Conservation (phyloP, 352 stramenopile genomes). For the Phytophthora constricta region DNA sequence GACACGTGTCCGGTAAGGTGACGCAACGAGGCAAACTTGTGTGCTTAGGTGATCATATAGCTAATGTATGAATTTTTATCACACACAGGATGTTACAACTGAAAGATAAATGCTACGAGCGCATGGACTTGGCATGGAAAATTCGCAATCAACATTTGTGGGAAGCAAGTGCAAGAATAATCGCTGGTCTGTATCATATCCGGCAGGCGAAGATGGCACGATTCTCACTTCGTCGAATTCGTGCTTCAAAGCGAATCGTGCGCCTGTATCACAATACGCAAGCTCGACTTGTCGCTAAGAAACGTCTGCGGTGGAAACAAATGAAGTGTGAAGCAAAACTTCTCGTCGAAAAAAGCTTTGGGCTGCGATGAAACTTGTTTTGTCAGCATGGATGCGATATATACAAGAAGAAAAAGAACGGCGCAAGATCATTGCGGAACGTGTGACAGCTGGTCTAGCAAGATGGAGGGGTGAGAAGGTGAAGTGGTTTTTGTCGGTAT, state of each 20-base stretch:
- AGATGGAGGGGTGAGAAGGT: conserved; percentile 17
- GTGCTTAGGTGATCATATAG: no score
- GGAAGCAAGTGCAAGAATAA: conserved; percentile 22
- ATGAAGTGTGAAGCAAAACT: conserved; percentile 15
- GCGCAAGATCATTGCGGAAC: conserved; percentile 11
- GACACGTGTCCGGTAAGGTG: conserved; percentile 14
- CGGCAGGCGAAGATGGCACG: conserved; percentile 34
- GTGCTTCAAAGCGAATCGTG: conserved; percentile 36
- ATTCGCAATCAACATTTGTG: conserved; percentile 27
- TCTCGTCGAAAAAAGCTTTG: conserved; percentile 8
- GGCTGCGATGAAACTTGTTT: conserved; percentile 8
- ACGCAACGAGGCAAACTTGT: no score
- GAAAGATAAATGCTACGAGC: conserved; percentile 46
- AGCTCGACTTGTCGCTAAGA: conserved; percentile 34
- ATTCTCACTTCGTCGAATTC: conserved; percentile 25
- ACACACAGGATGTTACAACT: conserved; percentile 36
- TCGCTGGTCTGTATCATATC: conserved; percentile 46
- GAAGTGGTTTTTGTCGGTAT: conserved; percentile 9
- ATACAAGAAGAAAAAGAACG: conserved; percentile 9
- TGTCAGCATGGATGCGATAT: conserved; percentile 1
- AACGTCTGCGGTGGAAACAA: conserved; percentile 25
- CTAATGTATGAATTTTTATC: not conserved
- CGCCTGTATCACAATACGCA: conserved; percentile 28
- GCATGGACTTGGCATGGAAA: conserved; percentile 44
- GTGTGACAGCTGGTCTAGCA: conserved; percentile 6